Conservation (phyloP, 2,329 filamentous ascomycete species). For the Xylariales sp. region DNA sequence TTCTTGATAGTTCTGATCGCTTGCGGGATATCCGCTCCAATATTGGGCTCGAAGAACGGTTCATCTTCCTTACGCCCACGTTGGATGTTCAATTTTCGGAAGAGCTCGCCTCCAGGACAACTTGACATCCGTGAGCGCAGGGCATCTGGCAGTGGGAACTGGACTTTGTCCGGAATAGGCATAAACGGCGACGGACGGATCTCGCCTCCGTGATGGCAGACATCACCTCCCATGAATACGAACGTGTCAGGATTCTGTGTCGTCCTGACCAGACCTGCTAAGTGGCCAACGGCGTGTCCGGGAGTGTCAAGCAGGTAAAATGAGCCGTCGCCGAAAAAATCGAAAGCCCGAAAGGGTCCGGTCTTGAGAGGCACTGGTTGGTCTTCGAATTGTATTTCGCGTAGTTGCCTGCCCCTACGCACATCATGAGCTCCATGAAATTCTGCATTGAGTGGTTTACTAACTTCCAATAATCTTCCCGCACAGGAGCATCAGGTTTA, state of each 20-base stretch:
- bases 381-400: conserved; percentile 19
- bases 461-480: conserved; percentile 17
- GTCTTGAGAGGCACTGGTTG: conserved; percentile 9
- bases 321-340: conserved; percentile 31
- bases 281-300: conserved; percentile 28
- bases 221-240: conserved; percentile 37
- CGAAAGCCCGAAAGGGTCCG: conserved; percentile 24
- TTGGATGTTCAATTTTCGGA: neutral
- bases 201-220: conserved; percentile 34
- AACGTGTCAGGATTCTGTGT: conserved; percentile 30
- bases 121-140: neutral
- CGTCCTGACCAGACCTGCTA: conserved; percentile 34
- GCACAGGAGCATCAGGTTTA: conserved; percentile 13
- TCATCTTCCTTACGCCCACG: neutral
- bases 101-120: neutral
- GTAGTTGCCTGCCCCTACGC: conserved; percentile 15
- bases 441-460: neutral
- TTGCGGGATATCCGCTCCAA: neutral
- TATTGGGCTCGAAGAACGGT: neutral
- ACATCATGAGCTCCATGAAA: neutral
- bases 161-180: conserved; percentile 23
- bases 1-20: neutral
- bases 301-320: conserved; percentile 31
- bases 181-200: conserved; percentile 30
- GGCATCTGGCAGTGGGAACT: neutral